These are phyloP conservation scores for Pseudogymnoascus sp. DNA, from an alignment of 2,329 filamentous ascomycete genomes.

Conservation along the genomic window DNA sequence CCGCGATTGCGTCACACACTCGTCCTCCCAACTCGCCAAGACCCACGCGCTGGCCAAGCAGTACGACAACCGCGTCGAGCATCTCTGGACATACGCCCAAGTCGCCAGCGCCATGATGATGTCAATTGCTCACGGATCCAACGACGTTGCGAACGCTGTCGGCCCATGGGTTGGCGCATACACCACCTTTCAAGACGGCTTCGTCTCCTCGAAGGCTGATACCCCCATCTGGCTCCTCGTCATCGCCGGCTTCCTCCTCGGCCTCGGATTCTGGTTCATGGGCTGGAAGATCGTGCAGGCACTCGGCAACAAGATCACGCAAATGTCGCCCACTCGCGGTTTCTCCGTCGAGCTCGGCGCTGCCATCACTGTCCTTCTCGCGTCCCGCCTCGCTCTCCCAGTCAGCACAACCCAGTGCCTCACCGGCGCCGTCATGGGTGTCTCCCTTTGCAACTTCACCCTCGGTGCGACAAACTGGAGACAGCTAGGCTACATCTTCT, in stretches of 20 bases:
- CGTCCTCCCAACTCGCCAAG: constrained; percentile 9
- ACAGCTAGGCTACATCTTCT: constrained; percentile 53
- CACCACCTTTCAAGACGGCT: constrained; percentile 55
- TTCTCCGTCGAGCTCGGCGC: constrained; percentile 76
- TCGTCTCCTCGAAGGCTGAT: too few species aligned
- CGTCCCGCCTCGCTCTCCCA: constrained; percentile 66
- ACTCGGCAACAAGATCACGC: constrained; percentile 76
- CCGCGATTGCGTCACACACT: constrained; percentile 12
- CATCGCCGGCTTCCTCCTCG: constrained; percentile 56
- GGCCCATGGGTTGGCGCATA: constrained; percentile 65
- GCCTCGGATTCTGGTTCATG: constrained; percentile 60
- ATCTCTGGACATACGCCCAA: constrained; percentile 47
- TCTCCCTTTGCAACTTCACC: constrained; percentile 68
- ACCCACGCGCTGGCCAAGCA: constrained; percentile 32
- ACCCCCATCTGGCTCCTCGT: constrained; percentile 72
- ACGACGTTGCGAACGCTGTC: constrained; percentile 66
- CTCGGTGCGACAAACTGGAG: constrained; percentile 67
- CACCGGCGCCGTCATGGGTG: constrained; percentile 69
- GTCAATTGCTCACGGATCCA: constrained; percentile 58
- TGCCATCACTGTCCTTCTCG: constrained; percentile 66
- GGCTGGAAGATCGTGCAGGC: constrained; percentile 71
- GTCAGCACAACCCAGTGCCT: constrained; percentile 75
- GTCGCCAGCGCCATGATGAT: constrained; percentile 42
- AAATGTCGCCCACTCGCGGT: constrained; percentile 50
- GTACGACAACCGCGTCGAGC: constrained; percentile 62